Conservation (phyloP, 1,139 yeast genomes). For the Debaryomyces subglobosus region DNA sequence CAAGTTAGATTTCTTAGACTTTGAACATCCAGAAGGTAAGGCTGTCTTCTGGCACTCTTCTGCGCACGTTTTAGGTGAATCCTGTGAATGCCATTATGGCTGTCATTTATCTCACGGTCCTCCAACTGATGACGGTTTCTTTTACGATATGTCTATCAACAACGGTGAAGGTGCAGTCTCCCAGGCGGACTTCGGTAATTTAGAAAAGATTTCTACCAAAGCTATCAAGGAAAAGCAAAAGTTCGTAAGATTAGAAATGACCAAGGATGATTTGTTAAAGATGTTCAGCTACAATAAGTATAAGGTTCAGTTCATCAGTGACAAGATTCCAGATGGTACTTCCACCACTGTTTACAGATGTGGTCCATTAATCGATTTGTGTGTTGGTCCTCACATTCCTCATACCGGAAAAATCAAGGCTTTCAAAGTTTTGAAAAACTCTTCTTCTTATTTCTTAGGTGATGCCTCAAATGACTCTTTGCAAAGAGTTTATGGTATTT, state of each 20-base stretch:
- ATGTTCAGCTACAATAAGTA: slow-evolving; percentile 97
- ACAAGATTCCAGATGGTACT: slow-evolving; percentile 95
- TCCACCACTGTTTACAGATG: slow-evolving; percentile 97
- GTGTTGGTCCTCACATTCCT: slow-evolving; percentile 98
- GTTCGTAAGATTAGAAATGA: slow-evolving; percentile 89
- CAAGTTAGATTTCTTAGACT: slow-evolving; percentile 68
- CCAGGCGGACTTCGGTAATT: slow-evolving; percentile 78
- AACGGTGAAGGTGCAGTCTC: slow-evolving; percentile 74
- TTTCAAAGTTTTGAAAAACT: slow-evolving; percentile 90
- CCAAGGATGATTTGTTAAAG: slow-evolving; percentile 86
- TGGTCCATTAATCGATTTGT: slow-evolving; percentile 95
- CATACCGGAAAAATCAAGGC: slow-evolving; percentile 97
- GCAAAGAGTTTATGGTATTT: slow-evolving; percentile 97
- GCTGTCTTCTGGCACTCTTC: slow-evolving; percentile 98
- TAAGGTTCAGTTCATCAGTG: slow-evolving; percentile 83
- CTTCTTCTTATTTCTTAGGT: slow-evolving; percentile 95
- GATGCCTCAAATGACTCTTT: slow-evolving; percentile 90
- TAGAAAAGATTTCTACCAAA: slow-evolving; percentile 87
- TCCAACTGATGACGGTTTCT: slow-evolving; percentile 97
- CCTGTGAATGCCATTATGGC: slow-evolving; percentile 95
- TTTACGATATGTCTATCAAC: slow-evolving; percentile 93
- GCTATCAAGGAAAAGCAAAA: slow-evolving; percentile 96
- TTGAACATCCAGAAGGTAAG: slow-evolving; percentile 82
- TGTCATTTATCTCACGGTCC: slow-evolving; percentile 91
- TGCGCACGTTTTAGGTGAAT: slow-evolving; percentile 98